Evolutionary conservation across 306 rosid genomes (phyloP).

Genomic region (Glycine latifolia): DNA sequence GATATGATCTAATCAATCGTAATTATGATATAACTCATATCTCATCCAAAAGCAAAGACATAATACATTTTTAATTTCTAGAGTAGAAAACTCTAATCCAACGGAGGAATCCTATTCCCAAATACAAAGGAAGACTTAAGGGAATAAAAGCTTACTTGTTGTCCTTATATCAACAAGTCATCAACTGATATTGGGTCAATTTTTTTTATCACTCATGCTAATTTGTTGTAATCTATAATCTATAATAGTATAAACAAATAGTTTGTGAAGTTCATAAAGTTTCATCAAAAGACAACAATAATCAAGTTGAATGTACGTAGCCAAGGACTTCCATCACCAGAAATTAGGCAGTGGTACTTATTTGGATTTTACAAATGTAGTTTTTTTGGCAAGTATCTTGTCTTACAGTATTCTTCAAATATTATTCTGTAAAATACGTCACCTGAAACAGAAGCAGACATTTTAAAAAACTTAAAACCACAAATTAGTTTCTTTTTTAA

Average conservation of each 20-base stretch:
- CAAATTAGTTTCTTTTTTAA: no score
- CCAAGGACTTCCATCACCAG: neutral
- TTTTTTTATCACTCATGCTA: neutral
- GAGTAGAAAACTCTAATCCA: no score
- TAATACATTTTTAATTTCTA: no score
- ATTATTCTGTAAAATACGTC: neutral
- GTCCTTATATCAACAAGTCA: neutral
- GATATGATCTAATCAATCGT: no score
- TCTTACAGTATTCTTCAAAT: neutral
- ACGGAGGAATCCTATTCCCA: no score
- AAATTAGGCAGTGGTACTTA: neutral
- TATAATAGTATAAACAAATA: neutral
- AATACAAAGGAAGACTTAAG: neutral
- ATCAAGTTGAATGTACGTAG: neutral
- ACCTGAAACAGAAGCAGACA: neutral
- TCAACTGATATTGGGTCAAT: neutral
- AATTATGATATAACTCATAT: no score
- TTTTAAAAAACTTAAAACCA: neutral
- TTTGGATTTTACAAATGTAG: constrained; percentile 11
- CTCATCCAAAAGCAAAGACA: no score
- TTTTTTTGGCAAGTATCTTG: neutral
- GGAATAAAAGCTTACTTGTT: neutral
- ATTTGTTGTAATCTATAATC: neutral
- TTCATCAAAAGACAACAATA: neutral
- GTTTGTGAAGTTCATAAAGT: no score